Evolutionary conservation across 768 basidiomycete species (phyloP).

Genomic region (Piloderma croceum): DNA sequence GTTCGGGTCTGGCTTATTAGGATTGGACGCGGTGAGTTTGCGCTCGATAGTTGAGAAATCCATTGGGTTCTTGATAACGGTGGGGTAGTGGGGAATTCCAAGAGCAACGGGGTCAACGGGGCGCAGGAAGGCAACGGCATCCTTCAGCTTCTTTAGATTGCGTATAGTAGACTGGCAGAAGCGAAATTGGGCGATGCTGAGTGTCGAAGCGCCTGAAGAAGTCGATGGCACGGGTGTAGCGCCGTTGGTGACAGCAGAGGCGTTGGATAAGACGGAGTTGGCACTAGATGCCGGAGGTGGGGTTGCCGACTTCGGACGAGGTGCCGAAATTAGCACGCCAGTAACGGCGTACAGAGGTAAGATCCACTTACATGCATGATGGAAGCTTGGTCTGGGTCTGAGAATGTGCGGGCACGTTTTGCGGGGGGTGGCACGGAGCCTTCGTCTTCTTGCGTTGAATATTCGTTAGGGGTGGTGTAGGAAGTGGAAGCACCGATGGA

Average conservation of each 20-base stretch:
- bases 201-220: conserved; percentile 14
- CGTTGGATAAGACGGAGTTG: conserved; percentile 16
- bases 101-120: conserved; percentile 87
- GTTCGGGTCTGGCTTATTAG: conserved; percentile 68
- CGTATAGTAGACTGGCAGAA: conserved; percentile 76
- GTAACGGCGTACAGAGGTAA: conserved; percentile 44
- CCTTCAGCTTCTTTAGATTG: conserved; percentile 80
- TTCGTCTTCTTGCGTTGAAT: conserved; percentile 38
- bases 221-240: conserved; percentile 33
- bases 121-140: conserved; percentile 71
- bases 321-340: conserved; percentile 47
- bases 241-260: conserved; percentile 24
- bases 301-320: conserved; percentile 52
- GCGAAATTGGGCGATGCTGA: conserved; percentile 70
- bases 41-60: conserved; percentile 89
- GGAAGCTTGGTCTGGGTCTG: conserved; percentile 71
- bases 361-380: conserved; percentile 59
- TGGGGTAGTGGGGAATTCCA: conserved; percentile 82
- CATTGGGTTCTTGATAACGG: conserved; percentile 88
- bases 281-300: conserved; percentile 58
- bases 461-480: conserved; percentile 29
- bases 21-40: conserved; percentile 78
- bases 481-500: conserved; percentile 30
- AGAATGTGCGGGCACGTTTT: conserved; percentile 72
- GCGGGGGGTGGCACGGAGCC: conserved; percentile 72